A percentile compares a stretch with the other conserved stretches of the same genome.
Evolutionary conservation across 1,139 yeast genomes (phyloP).

Genomic region (Candida frijolesensis): DNA sequence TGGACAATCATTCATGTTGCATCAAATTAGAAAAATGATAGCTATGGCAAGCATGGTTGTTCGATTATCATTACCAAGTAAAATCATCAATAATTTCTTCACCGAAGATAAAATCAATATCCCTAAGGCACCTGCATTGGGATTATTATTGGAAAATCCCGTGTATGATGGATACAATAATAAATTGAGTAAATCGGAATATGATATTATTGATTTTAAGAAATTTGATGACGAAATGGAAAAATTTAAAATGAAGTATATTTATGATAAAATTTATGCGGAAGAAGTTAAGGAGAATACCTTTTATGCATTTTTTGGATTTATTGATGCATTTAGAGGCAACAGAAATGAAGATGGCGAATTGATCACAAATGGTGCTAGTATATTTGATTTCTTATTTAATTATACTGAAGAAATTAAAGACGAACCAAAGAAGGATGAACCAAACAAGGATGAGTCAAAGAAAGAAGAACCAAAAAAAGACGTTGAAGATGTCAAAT

Average conservation of each 20-base stretch:
- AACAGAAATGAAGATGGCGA: conserved; percentile 21
- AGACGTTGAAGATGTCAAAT: neutral
- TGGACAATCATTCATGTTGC: conserved; percentile 98
- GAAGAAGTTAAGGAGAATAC: conserved; percentile 89
- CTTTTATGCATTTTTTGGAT: conserved; percentile 86
- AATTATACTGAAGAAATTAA: conserved; percentile 13
- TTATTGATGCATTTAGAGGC: conserved; percentile 71
- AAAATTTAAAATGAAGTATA: conserved; percentile 81
- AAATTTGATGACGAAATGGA: conserved; percentile 72
- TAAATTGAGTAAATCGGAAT: conserved; percentile 74
- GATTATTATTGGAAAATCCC: conserved; percentile 86
- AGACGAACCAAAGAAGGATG: neutral
- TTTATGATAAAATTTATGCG: conserved; percentile 87
- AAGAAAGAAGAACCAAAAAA: neutral
- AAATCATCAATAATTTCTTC: conserved; percentile 79
- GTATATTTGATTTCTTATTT: conserved; percentile 66
- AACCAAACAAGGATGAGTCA: neutral
- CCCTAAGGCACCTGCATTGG: conserved; percentile 98
- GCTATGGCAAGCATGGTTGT: conserved; percentile 90
- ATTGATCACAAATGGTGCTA: conserved; percentile 24
- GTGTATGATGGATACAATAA: conserved; percentile 86
- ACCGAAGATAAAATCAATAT: conserved; percentile 75
- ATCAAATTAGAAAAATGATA: conserved; percentile 97
- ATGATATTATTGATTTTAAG: conserved; percentile 72
- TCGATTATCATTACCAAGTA: conserved; percentile 81